Percentiles rank a stretch among this genome's conserved stretches.
These are phyloP conservation scores for Cadophora sp. DNA, from an alignment of 2,329 filamentous ascomycete species.

Conservation along the genomic window DNA sequence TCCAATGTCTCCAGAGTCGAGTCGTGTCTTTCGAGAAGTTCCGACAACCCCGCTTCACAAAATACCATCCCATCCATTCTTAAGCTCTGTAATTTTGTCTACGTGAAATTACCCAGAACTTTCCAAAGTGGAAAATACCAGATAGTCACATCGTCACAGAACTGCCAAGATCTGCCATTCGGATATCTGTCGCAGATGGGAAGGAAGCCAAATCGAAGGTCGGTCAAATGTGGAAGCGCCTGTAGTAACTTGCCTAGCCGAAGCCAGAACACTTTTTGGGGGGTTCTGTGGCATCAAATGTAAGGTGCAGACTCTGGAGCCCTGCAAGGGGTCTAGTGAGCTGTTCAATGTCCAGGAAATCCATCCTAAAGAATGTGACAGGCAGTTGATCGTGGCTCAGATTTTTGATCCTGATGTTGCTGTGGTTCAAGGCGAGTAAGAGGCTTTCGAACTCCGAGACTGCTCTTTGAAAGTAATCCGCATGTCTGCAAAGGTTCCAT, in stretches of 20 bases:
- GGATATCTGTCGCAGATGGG: neutral
- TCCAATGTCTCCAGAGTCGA: neutral
- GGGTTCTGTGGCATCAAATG: slow-evolving; percentile 3
- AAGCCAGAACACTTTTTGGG: slow-evolving; percentile 9
- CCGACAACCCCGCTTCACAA: neutral
- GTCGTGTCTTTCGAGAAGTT: slow-evolving; percentile 11
- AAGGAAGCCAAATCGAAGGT: slow-evolving; percentile 8
- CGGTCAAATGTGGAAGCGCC: neutral
- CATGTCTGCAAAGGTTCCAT: neutral
- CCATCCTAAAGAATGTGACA: neutral
- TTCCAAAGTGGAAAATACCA: slow-evolving; percentile 1
- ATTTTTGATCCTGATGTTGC: neutral
- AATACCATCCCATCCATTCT: slow-evolving; percentile 19
- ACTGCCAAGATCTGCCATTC: neutral
- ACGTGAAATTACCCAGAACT: slow-evolving; percentile 1
- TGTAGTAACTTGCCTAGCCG: neutral
- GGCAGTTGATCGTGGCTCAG: neutral
- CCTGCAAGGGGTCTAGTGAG: neutral
- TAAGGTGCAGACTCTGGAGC: slow-evolving; percentile 10
- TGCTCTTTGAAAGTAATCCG: neutral
- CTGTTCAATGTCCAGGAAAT: neutral
- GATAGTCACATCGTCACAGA: neutral
- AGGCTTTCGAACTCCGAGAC: neutral
- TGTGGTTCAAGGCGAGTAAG: neutral
- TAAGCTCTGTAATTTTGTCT: slow-evolving; percentile 1